Evolutionary conservation across 2,329 filamentous ascomycete species (phyloP).

Genomic region (Seiridium unicorne): DNA sequence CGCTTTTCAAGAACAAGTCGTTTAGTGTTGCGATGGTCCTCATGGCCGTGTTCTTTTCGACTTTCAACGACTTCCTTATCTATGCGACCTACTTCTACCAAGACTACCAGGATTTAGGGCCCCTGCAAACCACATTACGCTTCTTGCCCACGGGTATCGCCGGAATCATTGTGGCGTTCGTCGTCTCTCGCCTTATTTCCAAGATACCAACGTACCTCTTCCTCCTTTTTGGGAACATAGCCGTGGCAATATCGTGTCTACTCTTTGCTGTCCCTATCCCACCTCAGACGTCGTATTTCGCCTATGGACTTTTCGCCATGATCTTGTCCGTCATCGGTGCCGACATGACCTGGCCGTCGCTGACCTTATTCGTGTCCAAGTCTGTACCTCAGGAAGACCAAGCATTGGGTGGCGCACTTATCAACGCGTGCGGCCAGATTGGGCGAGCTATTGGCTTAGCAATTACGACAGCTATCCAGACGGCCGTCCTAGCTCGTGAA

Average conservation of each 20-base stretch:
- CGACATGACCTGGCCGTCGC: conserved; percentile 64
- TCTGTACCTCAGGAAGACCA: conserved; percentile 63
- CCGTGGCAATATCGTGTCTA: conserved; percentile 53
- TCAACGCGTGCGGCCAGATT: conserved; percentile 65
- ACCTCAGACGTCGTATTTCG: conserved; percentile 61
- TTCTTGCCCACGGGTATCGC: conserved; percentile 65
- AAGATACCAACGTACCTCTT: conserved; percentile 58
- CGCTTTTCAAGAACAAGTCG: conserved; percentile 56
- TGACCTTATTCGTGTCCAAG: conserved; percentile 65
- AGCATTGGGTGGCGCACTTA: conserved; percentile 64
- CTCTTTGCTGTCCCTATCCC: conserved; percentile 66
- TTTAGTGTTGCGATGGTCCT: conserved; percentile 65
- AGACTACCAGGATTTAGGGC: conserved; percentile 59
- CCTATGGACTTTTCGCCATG: conserved; percentile 66
- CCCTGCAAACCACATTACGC: conserved; percentile 66
- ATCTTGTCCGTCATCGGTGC: conserved; percentile 63
- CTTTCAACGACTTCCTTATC: conserved; percentile 67
- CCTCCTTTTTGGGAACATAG: conserved; percentile 55
- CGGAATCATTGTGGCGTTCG: conserved; percentile 55
- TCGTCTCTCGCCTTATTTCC: conserved; percentile 55
- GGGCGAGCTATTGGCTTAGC: conserved; percentile 66
- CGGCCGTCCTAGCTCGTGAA: conserved; percentile 53
- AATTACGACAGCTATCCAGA: conserved; percentile 63
- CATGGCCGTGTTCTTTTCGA: conserved; percentile 65
- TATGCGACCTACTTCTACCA: conserved; percentile 72